Base-by-base conservation (phyloP, 148 eudicot genomes). In the Camellia granthamiana region DNA sequence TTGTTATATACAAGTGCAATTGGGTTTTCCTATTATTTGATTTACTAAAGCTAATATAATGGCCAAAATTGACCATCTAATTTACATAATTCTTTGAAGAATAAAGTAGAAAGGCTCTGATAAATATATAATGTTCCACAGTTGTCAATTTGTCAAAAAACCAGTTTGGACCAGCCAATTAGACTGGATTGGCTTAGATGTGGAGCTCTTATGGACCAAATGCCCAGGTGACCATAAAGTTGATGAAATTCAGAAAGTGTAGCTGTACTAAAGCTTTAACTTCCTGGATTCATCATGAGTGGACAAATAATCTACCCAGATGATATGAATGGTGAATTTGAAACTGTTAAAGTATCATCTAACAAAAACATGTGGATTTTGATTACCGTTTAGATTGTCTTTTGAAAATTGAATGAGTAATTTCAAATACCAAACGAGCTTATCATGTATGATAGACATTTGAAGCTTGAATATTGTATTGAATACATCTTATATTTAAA, bases 291-390 rank as follows among this genome's bases (percentile, higher is more conserved):
- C 19, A 47, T 70, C 74, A 70, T 13, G 38, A 47, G 56, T n/a
- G 55, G 51, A 3, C 51, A n/a, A 7, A 12, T 23, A 23, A 23
- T 23, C 23, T 23, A 23, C 23, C 23, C 23, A 23, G 23, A 23
- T 23, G 23, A 47, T 44, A 47, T 47, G 56, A 70, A n/a, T 70
- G 58, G 74, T 70, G 74, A 70, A 7, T 70, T 70, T 47, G 74
- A 47, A 47, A 47, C 51, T 47, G 21, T n/a, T 23, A 21, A 23
- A 43, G 56, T 23, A 23, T 47, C 74, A 70, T 72, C 51, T 43
- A 49, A 21, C 18, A 7, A 19, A 44, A 55, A 49, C 19, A 56
- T 16, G 7, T 46, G 41, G 56, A 47, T 71, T 47, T 71, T 23
- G 13, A 23, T 72, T 21, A 52, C 21, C 60, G 49, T 23, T 72